These are phyloP conservation scores for Mercurialis annua DNA, from an alignment of 345 rosid species.

Conservation along the genomic window DNA sequence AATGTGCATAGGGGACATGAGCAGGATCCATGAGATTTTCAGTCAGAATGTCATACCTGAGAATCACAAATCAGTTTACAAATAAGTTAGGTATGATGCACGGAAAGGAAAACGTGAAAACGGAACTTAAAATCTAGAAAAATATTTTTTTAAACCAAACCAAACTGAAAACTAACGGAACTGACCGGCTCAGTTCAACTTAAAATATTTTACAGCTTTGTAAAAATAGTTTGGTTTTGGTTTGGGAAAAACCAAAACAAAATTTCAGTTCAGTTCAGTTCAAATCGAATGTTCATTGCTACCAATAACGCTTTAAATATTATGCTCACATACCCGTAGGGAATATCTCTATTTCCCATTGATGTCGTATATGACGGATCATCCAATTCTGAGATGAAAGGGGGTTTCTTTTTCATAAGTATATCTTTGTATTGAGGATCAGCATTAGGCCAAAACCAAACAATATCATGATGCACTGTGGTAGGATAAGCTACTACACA, in stretches of 20 bases:
- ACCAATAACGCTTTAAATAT: background rate
- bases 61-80: slow-evolving; percentile 14
- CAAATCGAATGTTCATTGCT: too few species aligned
- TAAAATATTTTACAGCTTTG: too few species aligned
- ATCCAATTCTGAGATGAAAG: slow-evolving; percentile 64
- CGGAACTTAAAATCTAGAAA: too few species aligned
- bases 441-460: slow-evolving; percentile 92
- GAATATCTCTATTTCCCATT: slow-evolving; percentile 68
- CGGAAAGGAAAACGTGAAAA: too few species aligned
- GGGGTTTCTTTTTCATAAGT: slow-evolving; percentile 59
- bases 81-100: too few species aligned
- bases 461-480: slow-evolving; percentile 64
- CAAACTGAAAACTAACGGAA: too few species aligned
- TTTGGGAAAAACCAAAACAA: too few species aligned
- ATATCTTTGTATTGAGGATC: slow-evolving; percentile 72
- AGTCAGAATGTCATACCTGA: slow-evolving; percentile 73
- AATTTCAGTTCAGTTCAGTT: too few species aligned
- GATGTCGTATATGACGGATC: slow-evolving; percentile 67
- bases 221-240: too few species aligned
- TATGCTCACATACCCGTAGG: slow-evolving; percentile 59
- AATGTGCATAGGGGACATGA: slow-evolving; percentile 92
- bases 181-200: too few species aligned
- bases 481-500: slow-evolving; percentile 74
- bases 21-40: slow-evolving; percentile 95
- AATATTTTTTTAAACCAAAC: too few species aligned